A percentile compares a stretch with the other conserved stretches of the same genome.
Evolutionary conservation across 352 stramenopile genomes (phyloP).

Genomic region (Saprolegnia diclina): DNA sequence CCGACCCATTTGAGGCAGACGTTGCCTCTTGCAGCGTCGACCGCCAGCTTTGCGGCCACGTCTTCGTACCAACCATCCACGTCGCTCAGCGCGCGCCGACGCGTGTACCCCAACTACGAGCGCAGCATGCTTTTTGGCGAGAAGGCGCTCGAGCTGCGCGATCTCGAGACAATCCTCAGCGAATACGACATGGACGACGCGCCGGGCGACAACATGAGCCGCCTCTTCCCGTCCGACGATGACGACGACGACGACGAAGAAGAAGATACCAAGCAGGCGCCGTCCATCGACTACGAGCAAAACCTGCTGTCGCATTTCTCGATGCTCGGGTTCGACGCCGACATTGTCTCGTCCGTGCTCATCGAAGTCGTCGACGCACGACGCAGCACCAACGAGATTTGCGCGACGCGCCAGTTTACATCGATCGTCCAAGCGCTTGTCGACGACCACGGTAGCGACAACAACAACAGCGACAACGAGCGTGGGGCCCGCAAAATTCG

Average conservation of each 20-base stretch:
- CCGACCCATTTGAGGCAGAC: no score
- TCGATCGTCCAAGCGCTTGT: constrained; percentile 6
- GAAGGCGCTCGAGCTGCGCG: background rate
- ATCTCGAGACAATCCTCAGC: background rate
- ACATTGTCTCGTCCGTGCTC: background rate
- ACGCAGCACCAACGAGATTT: background rate
- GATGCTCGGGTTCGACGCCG: background rate
- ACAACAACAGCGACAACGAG: constrained; percentile 3
- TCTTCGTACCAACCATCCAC: background rate
- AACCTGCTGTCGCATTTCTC: background rate
- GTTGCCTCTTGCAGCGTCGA: no score
- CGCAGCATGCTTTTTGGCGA: background rate
- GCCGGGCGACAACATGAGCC: background rate
- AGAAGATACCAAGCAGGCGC: background rate
- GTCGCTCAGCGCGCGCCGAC: background rate
- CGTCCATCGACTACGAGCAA: background rate
- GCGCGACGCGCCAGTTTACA: background rate
- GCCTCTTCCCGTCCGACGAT: background rate
- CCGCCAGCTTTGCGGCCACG: background rate
- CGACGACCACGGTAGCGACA: background rate
- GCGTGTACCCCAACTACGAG: constrained; percentile 3
- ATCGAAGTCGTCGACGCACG: background rate
- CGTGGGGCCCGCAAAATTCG: background rate
- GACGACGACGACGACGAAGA: background rate
- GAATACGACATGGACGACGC: background rate